Base-by-base conservation (phyloP, 768 basidiomycete species). In the Psilocybe subaeruginosa region DNA sequence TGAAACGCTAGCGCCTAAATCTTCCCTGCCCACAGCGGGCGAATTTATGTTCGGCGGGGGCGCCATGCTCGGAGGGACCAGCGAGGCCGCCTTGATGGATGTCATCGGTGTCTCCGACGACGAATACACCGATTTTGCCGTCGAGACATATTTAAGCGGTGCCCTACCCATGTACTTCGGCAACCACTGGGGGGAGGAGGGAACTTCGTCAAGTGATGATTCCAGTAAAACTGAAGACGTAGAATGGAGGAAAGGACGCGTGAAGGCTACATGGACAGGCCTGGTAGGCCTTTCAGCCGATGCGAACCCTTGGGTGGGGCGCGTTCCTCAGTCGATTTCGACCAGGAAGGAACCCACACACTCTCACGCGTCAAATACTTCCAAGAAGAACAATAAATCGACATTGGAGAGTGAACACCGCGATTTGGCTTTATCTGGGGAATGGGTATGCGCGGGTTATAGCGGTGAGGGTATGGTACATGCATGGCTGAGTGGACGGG, bases 401-500 rank as follows among this genome's bases (percentile, higher is more conserved):
- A n/a, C 41, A 8, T 12, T 16, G 41, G 41, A 64, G 45, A 43
- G 47, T 51, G 60, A 29, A 1, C 41, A 45, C n/a, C 59, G 74
- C 8, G 75, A 19, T 17, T 33, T 53, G 8, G 14, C 77, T 1
- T 58, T 67, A 23, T 72, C 86, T 0, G 89, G 88, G n/a, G 90
- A 91, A 69, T 91, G 90, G 90, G 80, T 91, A 16, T 77, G 85
- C 14, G 89, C 86, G 12, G 90, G 88, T 3, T 91, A 87, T 68
- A 79, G 81, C 0, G 90, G 90, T 0, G 90, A 92, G 64, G 90
- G 90, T 12, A 67, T 67, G 66, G 66, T 67, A 3, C 66, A 67
- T 58, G 66, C 66, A 29, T 67, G 66, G 66, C 48, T 67, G 43
- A 54, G 66, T n/a, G 66, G 66, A 14, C 54, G 55, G 14, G 66